phyloP scores from a whole-genome alignment of 1,139 yeast genomes.

The Hansenula anomala region DNA sequence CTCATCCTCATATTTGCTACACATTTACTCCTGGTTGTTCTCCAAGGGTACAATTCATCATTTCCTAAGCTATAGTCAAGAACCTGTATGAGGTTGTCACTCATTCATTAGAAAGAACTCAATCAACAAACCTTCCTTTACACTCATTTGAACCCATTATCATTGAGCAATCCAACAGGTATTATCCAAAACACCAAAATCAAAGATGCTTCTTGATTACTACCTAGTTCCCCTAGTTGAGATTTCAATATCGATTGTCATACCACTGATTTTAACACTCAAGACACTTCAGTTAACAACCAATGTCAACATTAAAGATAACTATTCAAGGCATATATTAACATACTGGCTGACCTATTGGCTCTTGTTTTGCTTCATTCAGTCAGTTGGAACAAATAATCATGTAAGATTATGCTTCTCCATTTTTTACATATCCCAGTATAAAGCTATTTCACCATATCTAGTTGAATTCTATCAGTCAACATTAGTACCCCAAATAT shows the following conservation, averaged over 20 bases:
- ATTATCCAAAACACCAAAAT: too few relatives aligned
- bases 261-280: constrained; percentile 17
- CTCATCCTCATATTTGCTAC: too few relatives aligned
- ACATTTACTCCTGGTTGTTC: too few relatives aligned
- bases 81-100: too few relatives aligned
- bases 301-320: neutral
- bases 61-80: too few relatives aligned
- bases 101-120: too few relatives aligned
- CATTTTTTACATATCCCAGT: constrained; percentile 7
- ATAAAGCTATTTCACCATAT: constrained; percentile 1
- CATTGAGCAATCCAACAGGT: too few relatives aligned
- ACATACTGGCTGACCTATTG: constrained; percentile 19
- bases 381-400: constrained; percentile 10
- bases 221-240: constrained; percentile 16
- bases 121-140: too few relatives aligned
- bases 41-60: too few relatives aligned
- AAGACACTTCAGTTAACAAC: constrained; percentile 13
- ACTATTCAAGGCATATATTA: constrained; percentile 2
- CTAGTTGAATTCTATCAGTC: constrained; percentile 10
- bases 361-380: constrained; percentile 11
- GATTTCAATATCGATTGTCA: constrained; percentile 7
- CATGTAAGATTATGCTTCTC: constrained; percentile 14
- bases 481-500: constrained; percentile 9
- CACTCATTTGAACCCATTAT: too few relatives aligned
- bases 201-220: constrained; percentile 11